Percentiles rank a stretch among this genome's conserved stretches.
These are phyloP conservation scores for Kurtzmaniella fragi DNA, from an alignment of 805 yeast species.

Conservation along the genomic window DNA sequence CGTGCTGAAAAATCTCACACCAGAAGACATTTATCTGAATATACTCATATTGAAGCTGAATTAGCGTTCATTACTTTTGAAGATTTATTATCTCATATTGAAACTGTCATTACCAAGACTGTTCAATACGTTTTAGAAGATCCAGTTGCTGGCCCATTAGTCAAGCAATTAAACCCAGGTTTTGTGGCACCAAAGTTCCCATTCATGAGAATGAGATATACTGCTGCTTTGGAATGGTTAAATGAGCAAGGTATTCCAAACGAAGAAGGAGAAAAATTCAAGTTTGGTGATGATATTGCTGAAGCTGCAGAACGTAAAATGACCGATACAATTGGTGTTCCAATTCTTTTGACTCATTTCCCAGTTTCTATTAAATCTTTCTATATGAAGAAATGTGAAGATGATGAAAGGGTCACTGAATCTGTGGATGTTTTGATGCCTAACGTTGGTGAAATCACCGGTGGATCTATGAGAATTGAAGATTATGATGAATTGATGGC, in stretches of 20 bases:
- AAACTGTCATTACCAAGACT: slow-evolving; percentile 63
- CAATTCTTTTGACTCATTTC: slow-evolving; percentile 89
- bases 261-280: slow-evolving; percentile 90
- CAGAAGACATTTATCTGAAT: slow-evolving; percentile 95
- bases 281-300: slow-evolving; percentile 98
- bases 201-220: slow-evolving; percentile 87
- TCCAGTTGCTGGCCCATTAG: slow-evolving; percentile 86
- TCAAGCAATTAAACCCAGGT: slow-evolving; percentile 88
- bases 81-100: slow-evolving; percentile 81
- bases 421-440: slow-evolving; percentile 99
- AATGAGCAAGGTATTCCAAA: slow-evolving; percentile 90
- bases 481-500: slow-evolving; percentile 76
- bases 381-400: slow-evolving; percentile 91
- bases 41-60: slow-evolving; percentile 96
- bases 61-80: slow-evolving; percentile 84
- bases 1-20: slow-evolving; percentile 99
- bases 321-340: slow-evolving; percentile 93
- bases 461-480: slow-evolving; percentile 97
- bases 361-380: slow-evolving; percentile 96
- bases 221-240: slow-evolving; percentile 91
- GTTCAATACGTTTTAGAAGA: slow-evolving; percentile 79
- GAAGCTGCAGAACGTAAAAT: slow-evolving; percentile 99
- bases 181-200: slow-evolving; percentile 81
- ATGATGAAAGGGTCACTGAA: slow-evolving; percentile 93
- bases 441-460: slow-evolving; percentile 97